Conservation (phyloP, 805 yeast species). For the Barnettozyma siamensis region DNA sequence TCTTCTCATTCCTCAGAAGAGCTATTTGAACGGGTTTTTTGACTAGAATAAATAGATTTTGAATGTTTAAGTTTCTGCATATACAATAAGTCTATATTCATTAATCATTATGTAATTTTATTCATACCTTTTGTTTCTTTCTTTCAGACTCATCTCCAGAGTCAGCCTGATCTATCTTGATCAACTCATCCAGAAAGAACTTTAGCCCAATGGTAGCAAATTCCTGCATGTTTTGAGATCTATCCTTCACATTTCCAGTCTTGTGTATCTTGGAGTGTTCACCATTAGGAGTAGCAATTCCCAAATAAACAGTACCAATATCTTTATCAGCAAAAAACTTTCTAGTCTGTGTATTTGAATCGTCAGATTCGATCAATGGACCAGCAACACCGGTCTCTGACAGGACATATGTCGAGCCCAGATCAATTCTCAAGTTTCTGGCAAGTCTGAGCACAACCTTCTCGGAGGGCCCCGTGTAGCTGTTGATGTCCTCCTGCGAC, state of each 20-base stretch:
- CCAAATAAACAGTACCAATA: conserved; percentile 68
- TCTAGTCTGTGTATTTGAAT: conserved; percentile 8
- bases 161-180: conserved; percentile 13
- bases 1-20: too few species aligned
- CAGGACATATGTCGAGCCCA: conserved; percentile 76
- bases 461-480: conserved; percentile 79
- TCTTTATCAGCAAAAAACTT: conserved; percentile 28
- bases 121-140: conserved; percentile 6
- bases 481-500: conserved; percentile 61
- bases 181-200: conserved; percentile 49
- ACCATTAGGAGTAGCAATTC: conserved; percentile 60
- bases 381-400: conserved; percentile 91
- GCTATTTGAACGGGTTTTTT: too few species aligned
- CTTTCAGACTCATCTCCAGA: background rate
- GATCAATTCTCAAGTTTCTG: conserved; percentile 69
- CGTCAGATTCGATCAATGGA: conserved; percentile 43
- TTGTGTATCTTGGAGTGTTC: conserved; percentile 40
- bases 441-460: conserved; percentile 72
- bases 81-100: too few species aligned
- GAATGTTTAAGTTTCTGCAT: too few species aligned
- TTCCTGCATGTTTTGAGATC: conserved; percentile 66
- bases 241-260: conserved; percentile 41
- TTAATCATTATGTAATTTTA: background rate
- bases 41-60: too few species aligned
- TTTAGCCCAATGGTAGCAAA: conserved; percentile 67